Conservation (phyloP, 306 rosid species). For the Medicago arabica region DNA sequence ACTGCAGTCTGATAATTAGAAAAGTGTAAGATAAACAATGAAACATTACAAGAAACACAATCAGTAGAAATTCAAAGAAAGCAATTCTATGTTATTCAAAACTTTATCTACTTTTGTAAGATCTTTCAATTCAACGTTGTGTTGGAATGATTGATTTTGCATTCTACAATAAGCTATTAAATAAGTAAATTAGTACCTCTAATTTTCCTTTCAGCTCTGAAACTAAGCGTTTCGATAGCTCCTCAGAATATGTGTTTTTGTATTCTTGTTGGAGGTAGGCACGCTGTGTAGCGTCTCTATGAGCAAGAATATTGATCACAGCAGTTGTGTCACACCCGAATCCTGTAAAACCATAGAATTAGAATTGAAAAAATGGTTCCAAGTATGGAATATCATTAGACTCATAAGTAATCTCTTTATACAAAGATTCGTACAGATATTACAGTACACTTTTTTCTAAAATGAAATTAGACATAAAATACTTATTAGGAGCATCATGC, state of each 20-base stretch:
- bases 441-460: neutral
- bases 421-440: neutral
- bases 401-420: neutral
- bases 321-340: constrained; percentile 73
- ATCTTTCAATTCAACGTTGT: neutral
- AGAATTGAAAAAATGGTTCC: neutral
- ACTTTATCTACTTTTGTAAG: neutral
- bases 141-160: neutral
- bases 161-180: neutral
- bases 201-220: constrained; percentile 69
- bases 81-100: neutral
- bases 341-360: constrained; percentile 48
- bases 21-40: constrained; percentile 4
- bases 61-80: neutral
- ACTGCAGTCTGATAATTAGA: constrained; percentile 62
- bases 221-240: constrained; percentile 61
- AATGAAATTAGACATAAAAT: too few relatives aligned
- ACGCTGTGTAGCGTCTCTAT: constrained; percentile 71
- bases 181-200: constrained; percentile 51
- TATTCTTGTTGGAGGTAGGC: constrained; percentile 66
- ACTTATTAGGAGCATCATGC: neutral
- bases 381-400: neutral
- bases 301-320: constrained; percentile 73
- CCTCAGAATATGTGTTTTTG: constrained; percentile 55
- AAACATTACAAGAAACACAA: neutral